Conservation (phyloP, 441 rosid species). For the Populus tomentosa region DNA sequence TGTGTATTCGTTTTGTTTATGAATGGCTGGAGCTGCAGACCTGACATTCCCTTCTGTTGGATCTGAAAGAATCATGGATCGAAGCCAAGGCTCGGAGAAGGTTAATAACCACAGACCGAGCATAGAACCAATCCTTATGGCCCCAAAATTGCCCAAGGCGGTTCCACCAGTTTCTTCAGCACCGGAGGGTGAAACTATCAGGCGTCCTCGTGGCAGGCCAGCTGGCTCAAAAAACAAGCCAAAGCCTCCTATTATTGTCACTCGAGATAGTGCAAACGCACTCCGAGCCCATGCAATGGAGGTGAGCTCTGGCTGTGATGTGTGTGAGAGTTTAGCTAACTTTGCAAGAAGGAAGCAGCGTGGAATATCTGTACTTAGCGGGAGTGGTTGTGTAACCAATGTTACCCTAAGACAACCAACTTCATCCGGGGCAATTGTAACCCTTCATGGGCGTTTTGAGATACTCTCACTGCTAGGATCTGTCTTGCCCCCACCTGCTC, state of each 20-base stretch:
- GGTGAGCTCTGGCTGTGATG: slow-evolving; percentile 80
- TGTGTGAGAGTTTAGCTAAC: slow-evolving; percentile 66
- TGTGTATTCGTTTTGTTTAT: slow-evolving; percentile 13
- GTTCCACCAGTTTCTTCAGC: slow-evolving; percentile 58
- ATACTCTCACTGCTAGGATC: slow-evolving; percentile 84
- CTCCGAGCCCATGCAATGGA: slow-evolving; percentile 91
- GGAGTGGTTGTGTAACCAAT: slow-evolving; percentile 83
- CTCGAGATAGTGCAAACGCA: slow-evolving; percentile 58
- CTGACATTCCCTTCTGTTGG: slow-evolving; percentile 35
- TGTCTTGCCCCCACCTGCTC: slow-evolving; percentile 88
- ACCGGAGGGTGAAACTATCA: slow-evolving; percentile 45
- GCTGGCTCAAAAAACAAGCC: slow-evolving; percentile 95
- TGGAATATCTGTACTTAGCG: slow-evolving; percentile 79
- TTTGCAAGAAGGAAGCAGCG: slow-evolving; percentile 83
- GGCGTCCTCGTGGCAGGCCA: slow-evolving; percentile 90
- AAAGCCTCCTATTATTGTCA: slow-evolving; percentile 52
- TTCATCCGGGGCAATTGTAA: slow-evolving; percentile 68
- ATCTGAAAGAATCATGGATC: slow-evolving; percentile 40
- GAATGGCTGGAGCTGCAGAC: slow-evolving; percentile 61
- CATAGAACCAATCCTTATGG: slow-evolving; percentile 31
- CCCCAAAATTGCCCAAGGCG: slow-evolving; percentile 48
- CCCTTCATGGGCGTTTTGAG: slow-evolving; percentile 85
- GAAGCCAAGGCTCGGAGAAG: slow-evolving; percentile 35
- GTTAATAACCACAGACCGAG: slow-evolving; percentile 27
- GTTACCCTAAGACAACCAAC: slow-evolving; percentile 84